These are phyloP conservation scores for Tetrastigma voinierianum DNA, from an alignment of 164 flowering plant species.

Conservation along the genomic window DNA sequence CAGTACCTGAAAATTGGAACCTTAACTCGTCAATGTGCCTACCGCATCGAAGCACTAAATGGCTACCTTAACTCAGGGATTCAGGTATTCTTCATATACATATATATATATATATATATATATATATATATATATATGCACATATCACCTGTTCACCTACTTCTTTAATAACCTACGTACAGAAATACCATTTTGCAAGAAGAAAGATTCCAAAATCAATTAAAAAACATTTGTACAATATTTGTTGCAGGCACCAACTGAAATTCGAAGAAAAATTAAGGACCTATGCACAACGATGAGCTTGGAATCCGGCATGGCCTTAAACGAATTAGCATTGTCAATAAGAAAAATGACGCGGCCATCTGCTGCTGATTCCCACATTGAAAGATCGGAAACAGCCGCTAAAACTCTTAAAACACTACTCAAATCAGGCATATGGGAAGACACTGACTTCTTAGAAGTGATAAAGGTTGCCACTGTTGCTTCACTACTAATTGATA, in stretches of 20 bases:
- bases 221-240: neutral
- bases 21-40: slow-evolving; percentile 35
- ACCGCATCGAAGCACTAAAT: slow-evolving; percentile 31
- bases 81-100: slow-evolving; percentile 15
- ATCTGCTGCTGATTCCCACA: slow-evolving; percentile 21
- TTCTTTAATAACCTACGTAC: neutral
- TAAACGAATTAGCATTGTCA: slow-evolving; percentile 40
- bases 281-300: slow-evolving; percentile 49
- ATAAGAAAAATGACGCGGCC: slow-evolving; percentile 40
- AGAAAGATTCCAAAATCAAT: no score
- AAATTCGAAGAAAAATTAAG: slow-evolving; percentile 36
- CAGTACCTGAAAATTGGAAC: slow-evolving; percentile 33
- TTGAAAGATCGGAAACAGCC: slow-evolving; percentile 36
- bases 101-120: no score
- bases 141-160: neutral
- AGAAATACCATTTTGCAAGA: neutral
- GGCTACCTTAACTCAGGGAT: slow-evolving; percentile 24
- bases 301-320: slow-evolving; percentile 40
- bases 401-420: slow-evolving; percentile 34
- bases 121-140: no score
- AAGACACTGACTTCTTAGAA: slow-evolving; percentile 33
- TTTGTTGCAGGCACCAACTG: slow-evolving; percentile 35
- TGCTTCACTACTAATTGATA: slow-evolving; percentile 51
- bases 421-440: slow-evolving; percentile 29
- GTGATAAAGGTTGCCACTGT: slow-evolving; percentile 42